Percentiles rank a stretch among this genome's conserved stretches.
These are phyloP conservation scores for Diversispora eburnea DNA, from an alignment of 192 early-diverging fungal genomes.

Conservation along the genomic window DNA sequence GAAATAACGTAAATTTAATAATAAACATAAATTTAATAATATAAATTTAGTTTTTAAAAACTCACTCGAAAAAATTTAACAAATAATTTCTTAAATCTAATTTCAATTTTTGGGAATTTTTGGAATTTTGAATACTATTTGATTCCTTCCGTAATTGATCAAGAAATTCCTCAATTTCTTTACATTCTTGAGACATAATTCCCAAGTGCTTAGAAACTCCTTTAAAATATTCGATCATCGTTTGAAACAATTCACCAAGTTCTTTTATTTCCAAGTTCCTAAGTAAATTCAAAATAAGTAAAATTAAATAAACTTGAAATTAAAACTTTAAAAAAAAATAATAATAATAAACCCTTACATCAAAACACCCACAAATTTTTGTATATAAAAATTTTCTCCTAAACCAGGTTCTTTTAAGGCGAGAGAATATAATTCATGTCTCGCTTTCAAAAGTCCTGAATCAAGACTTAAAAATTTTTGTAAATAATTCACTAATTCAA, in stretches of 20 bases:
- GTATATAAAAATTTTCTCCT: conserved; percentile 34
- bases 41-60: background rate
- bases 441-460: conserved; percentile 48
- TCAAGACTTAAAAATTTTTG: conserved; percentile 40
- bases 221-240: too few species aligned
- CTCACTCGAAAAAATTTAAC: conserved; percentile 2
- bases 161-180: too few species aligned
- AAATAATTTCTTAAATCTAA: background rate
- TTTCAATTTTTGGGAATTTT: background rate
- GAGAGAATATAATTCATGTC: conserved; percentile 64
- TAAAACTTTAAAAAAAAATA: background rate
- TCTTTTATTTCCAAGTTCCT: too few species aligned
- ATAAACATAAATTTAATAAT: background rate
- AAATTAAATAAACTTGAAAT: too few species aligned
- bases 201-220: too few species aligned
- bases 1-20: background rate
- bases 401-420: conserved; percentile 46
- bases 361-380: conserved; percentile 38
- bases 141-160: background rate
- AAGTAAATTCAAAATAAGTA: too few species aligned
- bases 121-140: background rate
- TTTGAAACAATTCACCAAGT: too few species aligned
- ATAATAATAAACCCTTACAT: conserved; percentile 30
- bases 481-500: conserved; percentile 55
- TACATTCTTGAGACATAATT: too few species aligned